Conservation (phyloP, 208 protist genomes). For the Wallacemonas sp. region DNA sequence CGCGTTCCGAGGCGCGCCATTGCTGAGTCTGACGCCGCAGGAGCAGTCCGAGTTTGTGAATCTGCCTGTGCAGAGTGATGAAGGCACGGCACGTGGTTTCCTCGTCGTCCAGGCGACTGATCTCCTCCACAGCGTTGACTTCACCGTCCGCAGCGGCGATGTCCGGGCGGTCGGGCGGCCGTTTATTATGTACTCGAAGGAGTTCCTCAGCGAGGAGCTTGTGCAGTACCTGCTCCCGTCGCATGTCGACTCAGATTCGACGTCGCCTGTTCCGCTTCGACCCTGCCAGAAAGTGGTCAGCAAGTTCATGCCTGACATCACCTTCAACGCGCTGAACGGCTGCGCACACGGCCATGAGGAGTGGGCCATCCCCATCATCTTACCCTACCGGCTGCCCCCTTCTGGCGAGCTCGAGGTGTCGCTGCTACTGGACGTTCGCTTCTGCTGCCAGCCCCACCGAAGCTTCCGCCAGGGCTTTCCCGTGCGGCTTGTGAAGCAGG, state of each 20-base stretch:
- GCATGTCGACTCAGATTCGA: background rate
- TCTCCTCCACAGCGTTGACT: conserved; percentile 5
- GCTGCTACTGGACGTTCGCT: conserved; percentile 14
- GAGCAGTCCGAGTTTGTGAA: background rate
- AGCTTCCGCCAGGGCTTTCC: conserved; percentile 18
- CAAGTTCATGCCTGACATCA: no score
- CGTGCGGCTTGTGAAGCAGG: background rate
- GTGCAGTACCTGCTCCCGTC: conserved; percentile 7
- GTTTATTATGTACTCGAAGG: conserved; percentile 13
- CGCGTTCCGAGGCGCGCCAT: no score
- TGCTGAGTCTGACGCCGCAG: no score
- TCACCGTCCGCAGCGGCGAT: conserved; percentile 9
- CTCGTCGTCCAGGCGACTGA: conserved; percentile 4
- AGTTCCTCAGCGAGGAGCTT: conserved; percentile 8
- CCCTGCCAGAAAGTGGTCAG: no score
- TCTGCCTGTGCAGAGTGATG: background rate
- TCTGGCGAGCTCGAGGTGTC: background rate
- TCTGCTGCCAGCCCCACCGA: conserved; percentile 21
- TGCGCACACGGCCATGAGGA: background rate
- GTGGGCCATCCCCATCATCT: conserved; percentile 3
- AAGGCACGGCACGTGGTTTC: background rate
- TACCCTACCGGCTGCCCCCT: background rate
- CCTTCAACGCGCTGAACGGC: background rate
- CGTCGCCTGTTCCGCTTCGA: background rate
- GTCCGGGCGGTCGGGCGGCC: background rate